These are phyloP conservation scores for Pulveroboletus ravenelii DNA, from an alignment of 768 basidiomycete genomes.

Conservation along the genomic window DNA sequence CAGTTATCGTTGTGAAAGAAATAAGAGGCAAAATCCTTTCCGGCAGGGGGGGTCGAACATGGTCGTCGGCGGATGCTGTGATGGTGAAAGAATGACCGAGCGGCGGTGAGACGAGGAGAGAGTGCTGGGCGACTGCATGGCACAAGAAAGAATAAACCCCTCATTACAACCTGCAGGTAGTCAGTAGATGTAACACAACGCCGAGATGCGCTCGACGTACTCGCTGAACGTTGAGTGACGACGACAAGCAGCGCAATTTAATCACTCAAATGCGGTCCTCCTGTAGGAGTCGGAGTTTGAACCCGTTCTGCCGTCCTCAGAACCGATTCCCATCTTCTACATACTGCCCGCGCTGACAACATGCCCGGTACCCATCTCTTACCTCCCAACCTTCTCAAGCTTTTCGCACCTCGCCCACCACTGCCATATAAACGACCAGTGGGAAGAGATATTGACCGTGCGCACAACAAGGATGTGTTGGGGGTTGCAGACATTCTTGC, in stretches of 20 bases:
- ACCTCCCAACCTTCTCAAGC: constrained; percentile 92
- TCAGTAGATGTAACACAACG: neutral
- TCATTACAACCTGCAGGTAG: constrained; percentile 17
- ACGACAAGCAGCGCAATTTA: neutral
- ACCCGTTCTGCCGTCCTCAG: constrained; percentile 11
- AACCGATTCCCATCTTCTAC: constrained; percentile 6
- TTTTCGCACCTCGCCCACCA: constrained; percentile 91
- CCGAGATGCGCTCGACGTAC: constrained; percentile 1
- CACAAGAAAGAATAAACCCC: neutral
- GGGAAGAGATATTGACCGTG: constrained; percentile 75
- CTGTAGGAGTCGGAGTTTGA: constrained; percentile 28
- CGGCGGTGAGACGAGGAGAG: neutral
- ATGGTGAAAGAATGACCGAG: constrained; percentile 9
- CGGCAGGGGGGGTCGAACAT: constrained; percentile 15
- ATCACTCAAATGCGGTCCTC: constrained; percentile 1
- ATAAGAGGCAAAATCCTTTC: constrained; percentile 42
- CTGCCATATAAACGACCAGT: constrained; percentile 83
- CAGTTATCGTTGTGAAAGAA: constrained; percentile 63
- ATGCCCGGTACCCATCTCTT: constrained; percentile 81
- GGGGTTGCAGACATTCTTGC: constrained; percentile 77
- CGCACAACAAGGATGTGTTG: constrained; percentile 59
- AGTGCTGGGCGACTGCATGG: constrained; percentile 16
- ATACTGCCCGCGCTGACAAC: constrained; percentile 7
- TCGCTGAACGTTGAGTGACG: neutral
- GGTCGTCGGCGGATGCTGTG: neutral